These are phyloP conservation scores for Alternaria sp. DNA, from an alignment of 2,329 filamentous ascomycete genomes.

Conservation along the genomic window DNA sequence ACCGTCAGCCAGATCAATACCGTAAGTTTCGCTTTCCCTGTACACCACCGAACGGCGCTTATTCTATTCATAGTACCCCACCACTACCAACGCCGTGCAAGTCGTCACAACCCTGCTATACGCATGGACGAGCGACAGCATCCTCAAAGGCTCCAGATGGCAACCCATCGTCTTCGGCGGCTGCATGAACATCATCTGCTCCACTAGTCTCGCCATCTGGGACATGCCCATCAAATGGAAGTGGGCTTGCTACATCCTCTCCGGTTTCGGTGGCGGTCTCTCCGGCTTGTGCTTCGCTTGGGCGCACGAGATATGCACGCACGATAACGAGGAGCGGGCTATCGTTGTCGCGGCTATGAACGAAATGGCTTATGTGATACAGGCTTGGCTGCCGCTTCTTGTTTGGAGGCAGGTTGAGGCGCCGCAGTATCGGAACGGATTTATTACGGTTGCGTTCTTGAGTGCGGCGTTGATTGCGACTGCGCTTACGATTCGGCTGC, in stretches of 20 bases:
- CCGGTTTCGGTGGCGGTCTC: slow-evolving; percentile 55
- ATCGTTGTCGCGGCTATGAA: slow-evolving; percentile 72
- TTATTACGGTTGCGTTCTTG: slow-evolving; percentile 53
- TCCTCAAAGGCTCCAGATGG: slow-evolving; percentile 24
- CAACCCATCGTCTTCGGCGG: slow-evolving; percentile 28
- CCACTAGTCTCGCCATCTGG: slow-evolving; percentile 22
- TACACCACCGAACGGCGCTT: not conserved
- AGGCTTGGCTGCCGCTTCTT: slow-evolving; percentile 71
- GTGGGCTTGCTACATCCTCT: slow-evolving; percentile 68
- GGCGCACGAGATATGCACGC: slow-evolving; percentile 62
- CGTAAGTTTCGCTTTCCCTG: slow-evolving; percentile 2
- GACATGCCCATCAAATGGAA: slow-evolving; percentile 56
- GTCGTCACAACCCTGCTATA: slow-evolving; percentile 26
- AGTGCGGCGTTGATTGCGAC: slow-evolving; percentile 55
- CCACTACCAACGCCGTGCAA: slow-evolving; percentile 26
- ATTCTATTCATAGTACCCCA: slow-evolving; percentile 22
- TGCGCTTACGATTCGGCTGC: slow-evolving; percentile 54
- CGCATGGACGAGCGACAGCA: slow-evolving; percentile 29
- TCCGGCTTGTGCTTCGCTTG: slow-evolving; percentile 61
- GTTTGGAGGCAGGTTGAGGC: slow-evolving; percentile 71
- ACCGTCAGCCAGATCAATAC: slow-evolving; percentile 20
- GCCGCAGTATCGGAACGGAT: slow-evolving; percentile 67
- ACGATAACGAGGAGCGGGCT: slow-evolving; percentile 69
- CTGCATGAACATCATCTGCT: slow-evolving; percentile 24
- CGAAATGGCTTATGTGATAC: slow-evolving; percentile 71